Conservation (phyloP, 2,329 filamentous ascomycete species). For the Myriosclerotinia curreyana region DNA sequence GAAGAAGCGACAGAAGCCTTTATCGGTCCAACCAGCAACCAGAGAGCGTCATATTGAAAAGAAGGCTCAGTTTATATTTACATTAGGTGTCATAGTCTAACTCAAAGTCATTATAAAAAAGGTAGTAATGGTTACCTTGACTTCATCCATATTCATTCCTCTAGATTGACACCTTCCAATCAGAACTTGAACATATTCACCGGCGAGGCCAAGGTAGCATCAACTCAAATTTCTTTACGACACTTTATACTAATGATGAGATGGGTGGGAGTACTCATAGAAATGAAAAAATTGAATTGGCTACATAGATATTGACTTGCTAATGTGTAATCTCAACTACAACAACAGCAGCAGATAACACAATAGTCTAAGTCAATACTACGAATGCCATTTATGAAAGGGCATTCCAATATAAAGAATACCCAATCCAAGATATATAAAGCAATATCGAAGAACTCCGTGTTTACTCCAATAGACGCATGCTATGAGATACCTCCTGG, state of each 20-base stretch:
- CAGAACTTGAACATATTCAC: not conserved
- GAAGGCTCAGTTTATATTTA: constrained; percentile 1
- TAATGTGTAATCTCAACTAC: not conserved
- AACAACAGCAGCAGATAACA: not conserved
- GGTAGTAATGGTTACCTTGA: not conserved
- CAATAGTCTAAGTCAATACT: not conserved
- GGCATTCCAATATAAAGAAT: not conserved
- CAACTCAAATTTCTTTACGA: not conserved
- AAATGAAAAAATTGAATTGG: not conserved
- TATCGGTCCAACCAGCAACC: not conserved
- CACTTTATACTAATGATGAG: not conserved
- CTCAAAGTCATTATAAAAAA: not conserved
- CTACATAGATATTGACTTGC: constrained; percentile 7
- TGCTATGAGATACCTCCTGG: not conserved
- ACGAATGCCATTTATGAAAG: not conserved
- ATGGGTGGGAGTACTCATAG: not conserved
- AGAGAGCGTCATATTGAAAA: not conserved
- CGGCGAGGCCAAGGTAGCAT: not conserved
- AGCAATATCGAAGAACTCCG: not conserved
- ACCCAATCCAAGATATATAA: not conserved
- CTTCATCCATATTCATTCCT: not conserved
- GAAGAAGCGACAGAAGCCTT: not conserved
- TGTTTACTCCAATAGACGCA: not conserved
- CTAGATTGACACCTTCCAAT: not conserved
- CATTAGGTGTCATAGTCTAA: too few relatives aligned